Conservation (phyloP, 352 stramenopile species). For the Phytophthora megakarya region DNA sequence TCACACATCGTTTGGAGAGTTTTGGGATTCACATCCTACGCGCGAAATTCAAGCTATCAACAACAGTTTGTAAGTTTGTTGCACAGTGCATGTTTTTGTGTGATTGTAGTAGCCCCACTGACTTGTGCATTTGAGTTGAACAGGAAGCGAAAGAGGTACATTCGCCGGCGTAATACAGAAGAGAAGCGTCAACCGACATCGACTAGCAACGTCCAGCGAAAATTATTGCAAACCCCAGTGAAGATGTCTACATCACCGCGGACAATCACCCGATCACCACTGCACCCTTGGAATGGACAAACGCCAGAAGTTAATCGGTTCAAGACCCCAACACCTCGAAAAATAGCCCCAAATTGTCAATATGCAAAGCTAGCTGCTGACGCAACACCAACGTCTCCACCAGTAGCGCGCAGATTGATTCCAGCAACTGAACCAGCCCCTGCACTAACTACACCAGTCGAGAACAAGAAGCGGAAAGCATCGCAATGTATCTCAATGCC, state of each 20-base stretch:
- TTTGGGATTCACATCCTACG: conserved; percentile 45
- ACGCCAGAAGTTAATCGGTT: conserved; percentile 23
- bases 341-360: conserved; percentile 10
- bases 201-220: conserved; percentile 61
- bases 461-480: conserved; percentile 32
- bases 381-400: conserved; percentile 14
- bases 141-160: conserved; percentile 65
- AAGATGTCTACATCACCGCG: conserved; percentile 37
- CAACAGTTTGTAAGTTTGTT: conserved; percentile 65
- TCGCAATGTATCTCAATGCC: conserved; percentile 28
- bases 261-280: conserved; percentile 32
- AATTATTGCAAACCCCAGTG: conserved; percentile 75
- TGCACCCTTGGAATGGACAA: conserved; percentile 53
- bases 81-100: no score
- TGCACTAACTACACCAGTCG: conserved; percentile 16
- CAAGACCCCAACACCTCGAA: conserved; percentile 31
- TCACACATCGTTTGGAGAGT: conserved; percentile 56
- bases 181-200: conserved; percentile 33
- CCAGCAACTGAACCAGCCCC: conserved; percentile 13
- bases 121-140: conserved; percentile 1
- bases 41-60: conserved; percentile 84
- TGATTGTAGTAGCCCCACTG: no score
- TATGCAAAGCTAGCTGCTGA: conserved; percentile 8
- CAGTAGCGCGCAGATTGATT: conserved; percentile 22
- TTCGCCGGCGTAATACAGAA: conserved; percentile 63